Conservation (phyloP, 441 rosid genomes). For the Erysimum cheiri region DNA sequence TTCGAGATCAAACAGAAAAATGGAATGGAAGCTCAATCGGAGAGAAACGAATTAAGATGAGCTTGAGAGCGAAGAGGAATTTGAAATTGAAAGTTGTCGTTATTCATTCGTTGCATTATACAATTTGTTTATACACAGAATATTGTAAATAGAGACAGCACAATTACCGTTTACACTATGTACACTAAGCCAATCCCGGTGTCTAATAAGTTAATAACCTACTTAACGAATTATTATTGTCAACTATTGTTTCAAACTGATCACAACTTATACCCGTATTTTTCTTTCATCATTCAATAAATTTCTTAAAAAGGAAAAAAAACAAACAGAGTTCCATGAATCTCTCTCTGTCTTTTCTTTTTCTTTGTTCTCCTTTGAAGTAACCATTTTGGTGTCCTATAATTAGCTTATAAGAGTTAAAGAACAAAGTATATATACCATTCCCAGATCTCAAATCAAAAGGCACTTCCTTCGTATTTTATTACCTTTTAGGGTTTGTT, state of each 20-base stretch:
- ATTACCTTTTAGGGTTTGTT: neutral
- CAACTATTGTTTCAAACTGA: constrained; percentile 9
- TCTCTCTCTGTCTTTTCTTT: constrained; percentile 1
- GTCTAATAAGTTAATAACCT: neutral
- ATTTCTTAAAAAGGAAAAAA: constrained; percentile 12
- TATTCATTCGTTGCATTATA: neutral
- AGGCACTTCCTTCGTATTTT: constrained; percentile 20
- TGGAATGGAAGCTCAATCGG: too few relatives aligned
- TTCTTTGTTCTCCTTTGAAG: neutral
- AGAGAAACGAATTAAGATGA: neutral
- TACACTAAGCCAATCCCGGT: neutral
- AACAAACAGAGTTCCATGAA: constrained; percentile 27
- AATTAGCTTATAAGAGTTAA: constrained; percentile 16
- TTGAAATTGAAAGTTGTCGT: neutral
- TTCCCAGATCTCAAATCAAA: constrained; percentile 24
- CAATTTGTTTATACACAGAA: neutral
- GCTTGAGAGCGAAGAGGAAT: neutral
- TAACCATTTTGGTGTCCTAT: constrained; percentile 23
- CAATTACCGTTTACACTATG: neutral
- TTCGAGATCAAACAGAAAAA: neutral
- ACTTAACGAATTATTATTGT: neutral
- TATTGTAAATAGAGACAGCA: neutral
- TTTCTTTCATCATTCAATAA: neutral
- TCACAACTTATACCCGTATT: neutral
- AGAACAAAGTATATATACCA: constrained; percentile 26